phyloP scores from a whole-genome alignment of 2,329 filamentous ascomycete genomes.

The Penicillium sp. region DNA sequence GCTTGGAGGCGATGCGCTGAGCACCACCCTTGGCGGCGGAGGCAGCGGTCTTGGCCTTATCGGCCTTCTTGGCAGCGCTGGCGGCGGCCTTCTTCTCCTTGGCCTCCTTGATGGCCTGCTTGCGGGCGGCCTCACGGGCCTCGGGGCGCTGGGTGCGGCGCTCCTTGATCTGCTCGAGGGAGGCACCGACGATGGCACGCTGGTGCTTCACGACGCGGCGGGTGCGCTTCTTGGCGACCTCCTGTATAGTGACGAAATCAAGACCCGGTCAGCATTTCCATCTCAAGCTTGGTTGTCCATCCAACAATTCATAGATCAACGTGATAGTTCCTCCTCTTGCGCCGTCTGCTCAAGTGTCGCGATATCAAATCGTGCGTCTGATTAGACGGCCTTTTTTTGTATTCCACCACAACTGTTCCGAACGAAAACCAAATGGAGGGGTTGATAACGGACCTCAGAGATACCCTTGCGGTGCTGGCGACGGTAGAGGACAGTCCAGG shows the following conservation, averaged over 20 bases:
- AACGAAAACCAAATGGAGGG: constrained; percentile 32
- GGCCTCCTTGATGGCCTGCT: constrained; percentile 90
- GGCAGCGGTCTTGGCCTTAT: constrained; percentile 94
- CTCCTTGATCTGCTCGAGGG: constrained; percentile 99
- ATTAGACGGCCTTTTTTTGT: constrained; percentile 16
- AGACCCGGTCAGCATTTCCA: constrained; percentile 37
- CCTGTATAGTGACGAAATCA: constrained; percentile 64
- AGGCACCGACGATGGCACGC: constrained; percentile 98
- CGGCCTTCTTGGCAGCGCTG: constrained; percentile 93
- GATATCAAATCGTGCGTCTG: constrained; percentile 1
- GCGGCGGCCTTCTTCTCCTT: constrained; percentile 97
- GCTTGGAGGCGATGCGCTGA: constrained; percentile 88
- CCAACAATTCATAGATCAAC: background rate
- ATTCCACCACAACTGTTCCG: constrained; percentile 21
- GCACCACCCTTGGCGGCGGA: constrained; percentile 84
- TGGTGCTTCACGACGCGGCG: constrained; percentile 98
- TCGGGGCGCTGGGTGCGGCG: constrained; percentile 92
- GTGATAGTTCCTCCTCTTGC: constrained; percentile 24
- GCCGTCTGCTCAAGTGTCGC: constrained; percentile 13
- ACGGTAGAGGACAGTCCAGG: constrained; percentile 98
- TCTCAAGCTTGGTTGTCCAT: constrained; percentile 5
- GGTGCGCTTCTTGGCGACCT: constrained; percentile 99
- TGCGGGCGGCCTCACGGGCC: constrained; percentile 89
- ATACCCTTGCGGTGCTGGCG: constrained; percentile 99
- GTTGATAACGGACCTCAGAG: constrained; percentile 83